Conservation (phyloP, 1,284 basidiomycete genomes). For the Tilletia indica region DNA sequence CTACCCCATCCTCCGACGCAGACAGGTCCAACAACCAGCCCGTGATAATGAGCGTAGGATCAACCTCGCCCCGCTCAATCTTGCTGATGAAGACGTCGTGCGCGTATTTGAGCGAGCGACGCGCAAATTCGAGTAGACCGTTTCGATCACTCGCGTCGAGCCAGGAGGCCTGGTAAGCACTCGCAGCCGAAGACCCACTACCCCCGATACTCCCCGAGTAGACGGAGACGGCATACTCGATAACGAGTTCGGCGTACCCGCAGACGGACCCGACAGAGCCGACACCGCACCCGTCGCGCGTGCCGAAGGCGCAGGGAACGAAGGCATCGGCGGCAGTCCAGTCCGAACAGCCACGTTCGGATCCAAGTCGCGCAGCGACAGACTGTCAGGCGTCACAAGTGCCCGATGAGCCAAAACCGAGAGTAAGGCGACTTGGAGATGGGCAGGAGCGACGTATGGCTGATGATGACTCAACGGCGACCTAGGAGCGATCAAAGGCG, state of each 20-base stretch:
- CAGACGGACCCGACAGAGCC: not conserved
- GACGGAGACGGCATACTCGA: not conserved
- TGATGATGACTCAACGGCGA: not conserved
- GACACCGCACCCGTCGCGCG: not conserved
- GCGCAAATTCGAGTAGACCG: slow-evolving; percentile 32
- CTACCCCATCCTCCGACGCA: slow-evolving; percentile 40
- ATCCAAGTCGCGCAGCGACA: slow-evolving; percentile 40
- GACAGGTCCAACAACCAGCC: slow-evolving; percentile 40
- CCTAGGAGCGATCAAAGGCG: not conserved
- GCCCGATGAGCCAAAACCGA: slow-evolving; percentile 41
- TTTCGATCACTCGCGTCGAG: slow-evolving; percentile 35
- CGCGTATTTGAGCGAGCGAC: slow-evolving; percentile 40
- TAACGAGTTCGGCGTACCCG: not conserved
- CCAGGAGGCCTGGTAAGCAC: slow-evolving; percentile 33
- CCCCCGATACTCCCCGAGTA: not conserved
- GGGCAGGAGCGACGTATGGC: slow-evolving; percentile 32
- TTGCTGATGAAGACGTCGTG: slow-evolving; percentile 39
- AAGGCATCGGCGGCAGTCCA: slow-evolving; percentile 20
- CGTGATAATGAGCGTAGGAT: slow-evolving; percentile 34
- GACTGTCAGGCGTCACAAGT: slow-evolving; percentile 35
- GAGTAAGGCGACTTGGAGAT: slow-evolving; percentile 39
- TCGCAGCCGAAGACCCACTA: not conserved
- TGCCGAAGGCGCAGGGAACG: not conserved
- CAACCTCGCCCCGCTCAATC: slow-evolving; percentile 38
- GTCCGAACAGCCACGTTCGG: slow-evolving; percentile 32